Conservation (phyloP, 306 rosid genomes). For the Echinosophora koreensis region DNA sequence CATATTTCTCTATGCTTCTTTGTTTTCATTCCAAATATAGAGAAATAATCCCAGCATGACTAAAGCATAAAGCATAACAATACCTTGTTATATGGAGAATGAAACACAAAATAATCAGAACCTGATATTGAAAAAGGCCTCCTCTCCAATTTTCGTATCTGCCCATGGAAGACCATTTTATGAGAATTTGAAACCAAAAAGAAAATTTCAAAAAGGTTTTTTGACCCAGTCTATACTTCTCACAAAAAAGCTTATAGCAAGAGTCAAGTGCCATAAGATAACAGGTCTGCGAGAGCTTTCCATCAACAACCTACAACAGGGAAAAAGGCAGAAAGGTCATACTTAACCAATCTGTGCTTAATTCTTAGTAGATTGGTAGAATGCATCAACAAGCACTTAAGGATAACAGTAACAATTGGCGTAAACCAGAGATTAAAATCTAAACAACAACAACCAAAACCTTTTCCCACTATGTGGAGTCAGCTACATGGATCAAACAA, state of each 20-base stretch:
- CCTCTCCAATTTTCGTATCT: constrained; percentile 79
- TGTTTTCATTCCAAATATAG: neutral
- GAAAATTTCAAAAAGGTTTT: neutral
- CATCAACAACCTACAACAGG: constrained; percentile 76
- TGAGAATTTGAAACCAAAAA: constrained; percentile 12
- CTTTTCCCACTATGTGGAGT: no score
- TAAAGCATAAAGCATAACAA: constrained; percentile 13
- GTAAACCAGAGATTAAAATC: constrained; percentile 6
- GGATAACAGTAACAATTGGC: neutral
- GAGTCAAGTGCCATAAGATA: constrained; percentile 90
- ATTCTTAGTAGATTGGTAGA: neutral
- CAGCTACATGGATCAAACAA: no score
- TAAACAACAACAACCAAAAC: neutral
- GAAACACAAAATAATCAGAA: constrained; percentile 79
- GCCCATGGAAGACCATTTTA: constrained; percentile 38
- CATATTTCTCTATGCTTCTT: neutral
- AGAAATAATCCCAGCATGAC: constrained; percentile 33
- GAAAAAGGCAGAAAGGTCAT: neutral
- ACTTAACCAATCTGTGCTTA: constrained; percentile 5
- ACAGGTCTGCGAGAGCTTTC: constrained; percentile 86
- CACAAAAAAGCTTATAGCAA: constrained; percentile 68
- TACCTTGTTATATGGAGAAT: constrained; percentile 94
- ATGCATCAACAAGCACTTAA: constrained; percentile 3
- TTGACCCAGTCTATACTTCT: constrained; percentile 54
- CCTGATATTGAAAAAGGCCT: constrained; percentile 75